phyloP scores from a whole-genome alignment of 805 yeast species.

The Candida pseudoglaebosa region DNA sequence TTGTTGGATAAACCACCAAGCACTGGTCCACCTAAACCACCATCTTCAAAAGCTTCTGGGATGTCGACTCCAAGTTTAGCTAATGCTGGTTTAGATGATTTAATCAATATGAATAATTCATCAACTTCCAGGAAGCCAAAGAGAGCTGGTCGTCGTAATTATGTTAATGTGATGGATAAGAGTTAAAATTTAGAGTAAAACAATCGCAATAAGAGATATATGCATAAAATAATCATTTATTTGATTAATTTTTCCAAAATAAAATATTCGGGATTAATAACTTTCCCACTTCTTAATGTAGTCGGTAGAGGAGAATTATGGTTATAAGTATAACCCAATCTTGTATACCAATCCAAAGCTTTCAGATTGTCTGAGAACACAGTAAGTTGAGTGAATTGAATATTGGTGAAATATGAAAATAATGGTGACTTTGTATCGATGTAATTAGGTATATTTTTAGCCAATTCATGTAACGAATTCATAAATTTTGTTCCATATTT shows the following conservation, averaged over 20 bases:
- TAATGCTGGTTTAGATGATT: conserved; percentile 39
- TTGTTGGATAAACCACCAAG: conserved; percentile 10
- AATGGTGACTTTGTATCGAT: conserved; percentile 1
- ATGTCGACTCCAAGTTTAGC: conserved; percentile 23
- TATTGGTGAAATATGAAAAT: background rate
- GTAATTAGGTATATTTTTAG: conserved; percentile 11
- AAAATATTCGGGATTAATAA: conserved; percentile 43
- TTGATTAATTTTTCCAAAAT: background rate
- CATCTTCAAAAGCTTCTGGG: conserved; percentile 9
- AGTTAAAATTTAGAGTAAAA: conserved; percentile 8
- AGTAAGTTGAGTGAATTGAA: conserved; percentile 39
- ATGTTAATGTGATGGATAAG: conserved; percentile 28
- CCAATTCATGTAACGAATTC: conserved; percentile 28
- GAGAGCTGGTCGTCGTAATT: conserved; percentile 31
- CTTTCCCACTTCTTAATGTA: conserved; percentile 34
- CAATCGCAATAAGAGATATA: background rate
- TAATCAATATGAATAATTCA: conserved; percentile 28
- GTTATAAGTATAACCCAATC: conserved; percentile 34
- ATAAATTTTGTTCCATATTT: conserved; percentile 41
- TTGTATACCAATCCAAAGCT: conserved; percentile 43
- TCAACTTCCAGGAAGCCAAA: conserved; percentile 22
- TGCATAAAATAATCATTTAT: background rate
- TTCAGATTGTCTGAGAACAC: conserved; percentile 45
- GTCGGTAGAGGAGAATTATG: conserved; percentile 44
- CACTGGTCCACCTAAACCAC: conserved; percentile 9